Evolutionary conservation across 192 early-diverging fungal genomes (phyloP).

Genomic region (Rhizophagus prolifer): DNA sequence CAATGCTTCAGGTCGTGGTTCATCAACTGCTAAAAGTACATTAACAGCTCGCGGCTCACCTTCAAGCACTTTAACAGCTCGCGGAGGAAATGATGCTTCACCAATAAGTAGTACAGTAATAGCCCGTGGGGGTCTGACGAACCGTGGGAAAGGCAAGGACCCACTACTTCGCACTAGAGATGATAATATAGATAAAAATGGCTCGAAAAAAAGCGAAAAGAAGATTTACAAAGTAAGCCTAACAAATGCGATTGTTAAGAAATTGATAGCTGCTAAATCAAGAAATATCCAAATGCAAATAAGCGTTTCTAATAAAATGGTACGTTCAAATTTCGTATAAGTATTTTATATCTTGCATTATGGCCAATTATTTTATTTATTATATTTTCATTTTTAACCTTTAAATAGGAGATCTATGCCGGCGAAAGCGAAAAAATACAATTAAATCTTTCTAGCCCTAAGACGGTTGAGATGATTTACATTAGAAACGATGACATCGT

Average conservation of each 20-base stretch:
- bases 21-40: background rate
- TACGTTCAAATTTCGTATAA: background rate
- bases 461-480: background rate
- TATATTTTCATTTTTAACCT: background rate
- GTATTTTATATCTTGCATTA: too few relatives aligned
- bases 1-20: background rate
- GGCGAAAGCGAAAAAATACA: background rate
- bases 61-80: background rate
- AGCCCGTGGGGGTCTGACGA: background rate
- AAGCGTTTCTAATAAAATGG: background rate
- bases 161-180: background rate
- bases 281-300: background rate
- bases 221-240: background rate
- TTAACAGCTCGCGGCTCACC: too few relatives aligned
- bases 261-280: background rate
- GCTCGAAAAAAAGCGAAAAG: background rate
- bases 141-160: background rate
- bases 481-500: background rate
- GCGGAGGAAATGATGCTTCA: background rate
- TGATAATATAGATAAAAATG: background rate
- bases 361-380: background rate
- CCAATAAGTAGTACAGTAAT: background rate
- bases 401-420: background rate
- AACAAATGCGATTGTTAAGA: background rate
- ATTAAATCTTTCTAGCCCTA: background rate